Evolutionary conservation across 2,329 filamentous ascomycete species (phyloP).

Genomic region (Pyrenochaeta sp.): DNA sequence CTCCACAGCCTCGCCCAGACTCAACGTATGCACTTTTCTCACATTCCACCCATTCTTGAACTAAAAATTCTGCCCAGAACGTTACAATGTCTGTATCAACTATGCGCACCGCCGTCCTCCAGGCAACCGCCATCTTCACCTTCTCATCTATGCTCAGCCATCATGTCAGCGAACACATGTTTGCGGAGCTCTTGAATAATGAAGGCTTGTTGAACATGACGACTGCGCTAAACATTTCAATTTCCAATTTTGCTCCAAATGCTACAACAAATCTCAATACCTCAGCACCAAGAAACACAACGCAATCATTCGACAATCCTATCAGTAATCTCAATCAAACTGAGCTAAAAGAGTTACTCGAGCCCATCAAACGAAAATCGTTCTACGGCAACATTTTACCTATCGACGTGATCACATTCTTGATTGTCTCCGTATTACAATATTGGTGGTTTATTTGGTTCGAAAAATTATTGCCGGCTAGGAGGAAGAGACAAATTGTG

Average conservation of each 20-base stretch:
- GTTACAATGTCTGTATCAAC: constrained; percentile 12
- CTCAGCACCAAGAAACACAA: not conserved
- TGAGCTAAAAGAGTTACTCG: not conserved
- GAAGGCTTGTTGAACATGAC: constrained; percentile 9
- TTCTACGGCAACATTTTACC: constrained; percentile 14
- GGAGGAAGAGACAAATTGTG: constrained; percentile 2
- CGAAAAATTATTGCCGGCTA: constrained; percentile 18
- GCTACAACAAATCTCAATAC: not conserved
- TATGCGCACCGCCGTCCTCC: constrained; percentile 19
- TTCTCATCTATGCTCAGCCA: constrained; percentile 6
- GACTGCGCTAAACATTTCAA: not conserved
- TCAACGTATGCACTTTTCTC: not conserved
- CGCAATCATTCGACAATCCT: not conserved
- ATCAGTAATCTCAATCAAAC: constrained; percentile 3
- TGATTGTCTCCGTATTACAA: constrained; percentile 9
- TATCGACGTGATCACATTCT: constrained; percentile 1
- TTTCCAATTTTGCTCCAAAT: not conserved
- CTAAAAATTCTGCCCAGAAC: not conserved
- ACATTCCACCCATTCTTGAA: not conserved
- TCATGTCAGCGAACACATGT: constrained; percentile 10
- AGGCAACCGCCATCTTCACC: constrained; percentile 15
- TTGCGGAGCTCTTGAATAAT: constrained; percentile 6
- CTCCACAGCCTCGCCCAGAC: not conserved
- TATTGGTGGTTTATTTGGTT: constrained; percentile 22
- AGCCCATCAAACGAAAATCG: constrained; percentile 1